A percentile compares a stretch with the other conserved stretches of the same genome.
phyloP scores from a whole-genome alignment of 1,139 yeast species.

The Saccharomyces hybrid region DNA sequence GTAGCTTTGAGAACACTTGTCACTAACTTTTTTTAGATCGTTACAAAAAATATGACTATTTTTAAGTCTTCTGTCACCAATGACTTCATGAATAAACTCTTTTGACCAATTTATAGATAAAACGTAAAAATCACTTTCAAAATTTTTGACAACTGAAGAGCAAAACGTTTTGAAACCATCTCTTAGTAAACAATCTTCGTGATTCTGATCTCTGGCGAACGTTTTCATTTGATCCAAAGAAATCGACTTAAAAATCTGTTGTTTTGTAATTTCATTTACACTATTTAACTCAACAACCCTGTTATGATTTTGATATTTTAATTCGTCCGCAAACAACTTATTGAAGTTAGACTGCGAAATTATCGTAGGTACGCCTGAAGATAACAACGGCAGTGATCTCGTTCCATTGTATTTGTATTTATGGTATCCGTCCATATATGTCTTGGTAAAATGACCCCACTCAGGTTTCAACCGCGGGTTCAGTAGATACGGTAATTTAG shows the following conservation, averaged over 20 bases:
- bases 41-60: slow-evolving; percentile 21
- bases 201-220: slow-evolving; percentile 7
- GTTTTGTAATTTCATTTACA: slow-evolving; percentile 18
- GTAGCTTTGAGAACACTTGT: slow-evolving; percentile 8
- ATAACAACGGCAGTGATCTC: background rate
- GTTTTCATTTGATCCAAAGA: slow-evolving; percentile 11
- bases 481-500: slow-evolving; percentile 18
- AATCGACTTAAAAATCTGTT: slow-evolving; percentile 19
- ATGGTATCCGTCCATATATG: slow-evolving; percentile 12
- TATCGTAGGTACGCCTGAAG: background rate
- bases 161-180: slow-evolving; percentile 14
- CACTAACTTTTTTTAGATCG: slow-evolving; percentile 10
- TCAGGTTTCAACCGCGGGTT: slow-evolving; percentile 15
- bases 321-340: slow-evolving; percentile 10
- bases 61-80: slow-evolving; percentile 8
- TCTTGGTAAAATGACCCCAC: slow-evolving; percentile 24
- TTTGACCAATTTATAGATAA: slow-evolving; percentile 30
- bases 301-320: slow-evolving; percentile 14
- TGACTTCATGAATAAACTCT: slow-evolving; percentile 21
- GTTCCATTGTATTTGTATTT: background rate
- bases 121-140: slow-evolving; percentile 13
- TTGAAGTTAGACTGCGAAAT: slow-evolving; percentile 6
- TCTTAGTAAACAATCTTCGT: slow-evolving; percentile 7
- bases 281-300: slow-evolving; percentile 23
- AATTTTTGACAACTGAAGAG: background rate